These are phyloP conservation scores for Cicer cuneatum DNA, from an alignment of 306 rosid genomes.

Conservation along the genomic window DNA sequence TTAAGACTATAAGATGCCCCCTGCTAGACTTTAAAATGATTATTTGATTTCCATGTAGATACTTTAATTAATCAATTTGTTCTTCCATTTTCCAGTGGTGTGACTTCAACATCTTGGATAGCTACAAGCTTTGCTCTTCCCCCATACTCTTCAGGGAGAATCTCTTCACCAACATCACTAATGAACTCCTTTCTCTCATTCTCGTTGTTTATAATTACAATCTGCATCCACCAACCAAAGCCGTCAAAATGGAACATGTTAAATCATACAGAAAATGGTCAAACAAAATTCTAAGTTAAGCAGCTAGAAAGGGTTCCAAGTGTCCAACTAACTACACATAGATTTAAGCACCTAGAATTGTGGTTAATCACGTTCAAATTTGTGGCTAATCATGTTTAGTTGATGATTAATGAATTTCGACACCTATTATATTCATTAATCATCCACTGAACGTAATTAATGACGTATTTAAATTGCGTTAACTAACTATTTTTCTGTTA, in stretches of 20 bases:
- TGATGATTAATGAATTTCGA: no score
- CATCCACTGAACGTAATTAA: no score
- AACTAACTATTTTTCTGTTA: no score
- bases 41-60: background rate
- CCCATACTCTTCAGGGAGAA: slow-evolving; percentile 81
- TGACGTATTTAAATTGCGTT: no score
- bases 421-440: no score
- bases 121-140: slow-evolving; percentile 72
- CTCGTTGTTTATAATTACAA: slow-evolving; percentile 74
- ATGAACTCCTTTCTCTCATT: slow-evolving; percentile 63
- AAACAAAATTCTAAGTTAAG: slow-evolving; percentile 5
- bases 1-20: slow-evolving; percentile 10
- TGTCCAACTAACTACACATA: no score
- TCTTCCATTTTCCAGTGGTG: slow-evolving; percentile 53
- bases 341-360: no score
- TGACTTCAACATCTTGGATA: slow-evolving; percentile 65
- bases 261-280: background rate
- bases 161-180: slow-evolving; percentile 77
- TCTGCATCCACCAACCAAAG: slow-evolving; percentile 58
- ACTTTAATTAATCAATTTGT: slow-evolving; percentile 28
- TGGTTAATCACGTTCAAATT: no score
- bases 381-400: no score
- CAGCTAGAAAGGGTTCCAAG: background rate
- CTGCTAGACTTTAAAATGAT: slow-evolving; percentile 6
- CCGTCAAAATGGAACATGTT: background rate